Evolutionary conservation across 2,329 filamentous ascomycete species (phyloP).

Genomic region (Colletotrichum godetiae): DNA sequence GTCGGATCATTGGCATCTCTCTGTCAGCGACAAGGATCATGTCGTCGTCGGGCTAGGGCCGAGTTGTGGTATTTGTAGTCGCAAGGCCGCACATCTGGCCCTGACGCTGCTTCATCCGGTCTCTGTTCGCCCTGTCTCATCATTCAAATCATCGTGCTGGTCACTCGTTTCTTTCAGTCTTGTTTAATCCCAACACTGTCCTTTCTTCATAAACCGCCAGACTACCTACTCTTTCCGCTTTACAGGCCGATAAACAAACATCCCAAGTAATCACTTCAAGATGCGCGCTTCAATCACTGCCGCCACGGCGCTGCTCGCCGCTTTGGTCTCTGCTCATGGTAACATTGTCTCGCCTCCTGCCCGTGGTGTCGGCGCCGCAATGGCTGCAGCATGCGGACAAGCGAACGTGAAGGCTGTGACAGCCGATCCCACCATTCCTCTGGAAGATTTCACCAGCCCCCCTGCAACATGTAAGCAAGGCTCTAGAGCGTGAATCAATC

Average conservation of each 20-base stretch:
- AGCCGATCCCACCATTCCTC: slow-evolving; percentile 48
- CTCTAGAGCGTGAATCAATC: neutral
- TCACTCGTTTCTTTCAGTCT: slow-evolving; percentile 31
- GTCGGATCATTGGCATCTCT: slow-evolving; percentile 1
- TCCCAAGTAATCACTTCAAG: slow-evolving; percentile 3
- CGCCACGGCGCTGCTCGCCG: slow-evolving; percentile 33
- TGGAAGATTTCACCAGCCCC: slow-evolving; percentile 43
- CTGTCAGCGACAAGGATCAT: neutral
- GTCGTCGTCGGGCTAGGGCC: neutral
- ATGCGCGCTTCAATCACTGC: slow-evolving; percentile 33
- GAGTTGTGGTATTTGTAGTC: slow-evolving; percentile 27
- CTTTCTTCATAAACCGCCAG: neutral
- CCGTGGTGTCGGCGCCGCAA: slow-evolving; percentile 55
- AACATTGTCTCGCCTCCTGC: slow-evolving; percentile 54
- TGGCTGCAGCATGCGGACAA: slow-evolving; percentile 56
- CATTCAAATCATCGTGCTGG: slow-evolving; percentile 23
- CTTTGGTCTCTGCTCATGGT: slow-evolving; percentile 54
- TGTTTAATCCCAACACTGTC: neutral
- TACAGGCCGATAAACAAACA: neutral
- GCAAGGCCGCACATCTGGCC: slow-evolving; percentile 1
- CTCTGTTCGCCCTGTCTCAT: slow-evolving; percentile 2
- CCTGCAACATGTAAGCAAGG: slow-evolving; percentile 42
- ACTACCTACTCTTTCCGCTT: neutral
- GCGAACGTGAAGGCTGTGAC: slow-evolving; percentile 48
- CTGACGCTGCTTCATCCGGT: neutral